A percentile compares a stretch with the other conserved stretches of the same genome.
These are phyloP conservation scores for Stereocaulon alpinum DNA, from an alignment of 495 filamentous ascomycete species.

Conservation along the genomic window DNA sequence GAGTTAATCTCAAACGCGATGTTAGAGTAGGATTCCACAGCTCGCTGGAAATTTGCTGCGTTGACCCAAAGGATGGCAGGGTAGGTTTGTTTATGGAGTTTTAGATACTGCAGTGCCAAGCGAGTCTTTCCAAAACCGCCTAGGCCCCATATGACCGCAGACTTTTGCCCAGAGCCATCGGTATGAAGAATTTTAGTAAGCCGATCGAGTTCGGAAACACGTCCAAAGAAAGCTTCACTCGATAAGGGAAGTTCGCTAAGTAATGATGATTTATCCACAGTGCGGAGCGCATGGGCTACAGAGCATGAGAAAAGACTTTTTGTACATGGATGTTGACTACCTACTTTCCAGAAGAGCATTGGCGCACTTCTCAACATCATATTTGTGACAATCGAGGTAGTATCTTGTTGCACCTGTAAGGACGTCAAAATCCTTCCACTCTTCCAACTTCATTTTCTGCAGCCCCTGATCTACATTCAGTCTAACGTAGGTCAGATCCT, in stretches of 20 bases:
- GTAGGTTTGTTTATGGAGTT: neutral
- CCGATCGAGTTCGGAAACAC: neutral
- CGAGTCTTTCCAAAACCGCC: slow-evolving; percentile 9
- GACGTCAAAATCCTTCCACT: slow-evolving; percentile 6
- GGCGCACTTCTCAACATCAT: slow-evolving; percentile 1
- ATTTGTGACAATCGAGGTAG: slow-evolving; percentile 1
- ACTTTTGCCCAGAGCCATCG: neutral
- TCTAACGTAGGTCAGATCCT: neutral
- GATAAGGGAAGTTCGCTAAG: neutral
- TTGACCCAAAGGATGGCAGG: slow-evolving; percentile 9
- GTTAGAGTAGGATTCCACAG: neutral
- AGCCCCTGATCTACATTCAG: slow-evolving; percentile 3
- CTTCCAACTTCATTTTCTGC: slow-evolving; percentile 5
- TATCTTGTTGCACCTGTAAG: slow-evolving; percentile 3
- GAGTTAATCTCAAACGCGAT: neutral
- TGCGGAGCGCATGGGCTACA: no score
- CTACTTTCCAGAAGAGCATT: neutral
- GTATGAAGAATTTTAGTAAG: neutral
- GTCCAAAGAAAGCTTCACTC: neutral
- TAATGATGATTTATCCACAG: no score
- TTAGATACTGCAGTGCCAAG: slow-evolving; percentile 4
- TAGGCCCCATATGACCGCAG: neutral
- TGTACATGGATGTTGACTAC: no score
- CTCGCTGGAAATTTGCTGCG: neutral
- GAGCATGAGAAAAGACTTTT: no score